Conservation (phyloP, 345 rosid species). For the Syzygium aromaticum region DNA sequence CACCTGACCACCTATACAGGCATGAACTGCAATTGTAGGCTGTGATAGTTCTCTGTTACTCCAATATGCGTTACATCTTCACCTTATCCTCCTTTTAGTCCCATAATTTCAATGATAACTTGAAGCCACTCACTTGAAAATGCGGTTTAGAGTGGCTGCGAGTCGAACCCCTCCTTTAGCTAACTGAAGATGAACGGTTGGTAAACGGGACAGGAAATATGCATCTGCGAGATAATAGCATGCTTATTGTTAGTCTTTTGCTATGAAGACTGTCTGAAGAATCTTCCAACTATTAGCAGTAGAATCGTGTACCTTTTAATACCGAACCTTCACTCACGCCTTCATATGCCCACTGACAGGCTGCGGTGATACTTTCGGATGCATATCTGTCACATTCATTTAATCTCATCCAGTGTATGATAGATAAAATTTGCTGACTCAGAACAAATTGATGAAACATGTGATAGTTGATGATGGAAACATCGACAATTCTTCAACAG, state of each 20-base stretch:
- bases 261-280: background rate
- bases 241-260: background rate
- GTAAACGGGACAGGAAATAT: conserved; percentile 64
- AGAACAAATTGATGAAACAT: background rate
- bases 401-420: background rate
- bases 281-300: background rate
- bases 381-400: conserved; percentile 46
- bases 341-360: conserved; percentile 88
- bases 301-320: conserved; percentile 41
- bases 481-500: background rate
- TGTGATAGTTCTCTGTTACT: background rate
- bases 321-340: conserved; percentile 47
- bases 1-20: background rate
- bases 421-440: background rate
- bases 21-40: background rate
- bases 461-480: background rate
- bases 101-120: background rate
- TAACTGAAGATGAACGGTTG: conserved; percentile 48
- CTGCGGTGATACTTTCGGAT: conserved; percentile 70
- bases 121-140: conserved; percentile 27
- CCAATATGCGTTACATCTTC: background rate
- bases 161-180: conserved; percentile 87
- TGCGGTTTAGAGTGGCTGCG: conserved; percentile 75
- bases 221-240: conserved; percentile 38
- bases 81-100: background rate